These are phyloP conservation scores for Jaminaea rosea DNA, from an alignment of 1,284 basidiomycete genomes.

Conservation along the genomic window DNA sequence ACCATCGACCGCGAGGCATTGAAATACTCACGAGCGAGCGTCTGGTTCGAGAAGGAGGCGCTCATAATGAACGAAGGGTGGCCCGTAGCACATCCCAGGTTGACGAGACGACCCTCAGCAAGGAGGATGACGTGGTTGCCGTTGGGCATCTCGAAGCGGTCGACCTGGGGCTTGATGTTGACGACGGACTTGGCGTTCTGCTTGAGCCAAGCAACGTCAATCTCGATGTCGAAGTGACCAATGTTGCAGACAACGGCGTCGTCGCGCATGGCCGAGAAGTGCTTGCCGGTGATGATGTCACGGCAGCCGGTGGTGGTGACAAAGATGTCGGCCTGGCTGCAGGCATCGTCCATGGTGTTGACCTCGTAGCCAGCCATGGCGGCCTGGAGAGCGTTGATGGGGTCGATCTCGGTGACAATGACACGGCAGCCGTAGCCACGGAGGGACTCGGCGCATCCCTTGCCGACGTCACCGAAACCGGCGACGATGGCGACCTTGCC, in stretches of 20 bases:
- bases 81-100: slow-evolving; percentile 70
- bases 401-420: slow-evolving; percentile 94
- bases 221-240: slow-evolving; percentile 97
- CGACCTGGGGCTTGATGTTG: slow-evolving; percentile 99
- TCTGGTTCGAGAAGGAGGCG: slow-evolving; percentile 98
- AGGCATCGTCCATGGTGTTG: slow-evolving; percentile 95
- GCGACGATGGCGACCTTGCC: slow-evolving; percentile 98
- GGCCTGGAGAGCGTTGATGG: slow-evolving; percentile 98
- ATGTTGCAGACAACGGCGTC: slow-evolving; percentile 99
- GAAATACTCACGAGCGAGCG: too few relatives aligned
- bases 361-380: slow-evolving; percentile 99
- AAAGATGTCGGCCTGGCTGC: slow-evolving; percentile 78
- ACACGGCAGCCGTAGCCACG: slow-evolving; percentile 94
- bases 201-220: slow-evolving; percentile 98
- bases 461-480: slow-evolving; percentile 97
- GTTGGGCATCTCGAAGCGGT: slow-evolving; percentile 77
- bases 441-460: slow-evolving; percentile 97
- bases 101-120: slow-evolving; percentile 96
- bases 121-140: slow-evolving; percentile 80
- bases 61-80: slow-evolving; percentile 85
- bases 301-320: slow-evolving; percentile 98
- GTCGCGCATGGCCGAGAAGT: slow-evolving; percentile 91
- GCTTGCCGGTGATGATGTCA: slow-evolving; percentile 88
- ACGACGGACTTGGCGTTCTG: slow-evolving; percentile 70
- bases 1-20: too few relatives aligned